Conservation (phyloP, 2,329 filamentous ascomycete genomes). For the Daldinia eschscholtzii region DNA sequence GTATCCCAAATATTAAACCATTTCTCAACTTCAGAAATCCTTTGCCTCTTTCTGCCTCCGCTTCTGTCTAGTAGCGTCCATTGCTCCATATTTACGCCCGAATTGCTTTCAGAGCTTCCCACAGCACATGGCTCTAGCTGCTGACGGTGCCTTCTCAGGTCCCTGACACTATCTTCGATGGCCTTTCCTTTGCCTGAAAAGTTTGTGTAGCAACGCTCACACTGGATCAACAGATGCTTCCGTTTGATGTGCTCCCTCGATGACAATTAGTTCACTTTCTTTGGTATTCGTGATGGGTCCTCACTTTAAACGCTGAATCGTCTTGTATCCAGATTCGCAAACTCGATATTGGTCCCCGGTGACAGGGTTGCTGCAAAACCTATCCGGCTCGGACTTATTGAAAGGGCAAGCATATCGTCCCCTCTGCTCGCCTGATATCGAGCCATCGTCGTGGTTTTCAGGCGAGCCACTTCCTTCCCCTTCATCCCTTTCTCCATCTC, state of each 20-base stretch:
- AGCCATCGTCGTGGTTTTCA: slow-evolving; percentile 22
- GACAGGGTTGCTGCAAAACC: slow-evolving; percentile 20
- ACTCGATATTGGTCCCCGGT: slow-evolving; percentile 24
- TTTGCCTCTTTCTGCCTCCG: slow-evolving; percentile 25
- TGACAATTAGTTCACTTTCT: not conserved
- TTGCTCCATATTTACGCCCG: slow-evolving; percentile 27
- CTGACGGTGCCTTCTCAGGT: slow-evolving; percentile 23
- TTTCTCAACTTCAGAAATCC: slow-evolving; percentile 28
- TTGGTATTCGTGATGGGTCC: not conserved
- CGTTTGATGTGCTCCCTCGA: slow-evolving; percentile 33
- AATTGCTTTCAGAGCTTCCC: slow-evolving; percentile 4
- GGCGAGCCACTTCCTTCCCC: slow-evolving; percentile 22
- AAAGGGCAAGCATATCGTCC: slow-evolving; percentile 29
- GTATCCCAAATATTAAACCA: slow-evolving; percentile 32
- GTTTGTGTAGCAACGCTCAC: slow-evolving; percentile 24
- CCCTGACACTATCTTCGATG: slow-evolving; percentile 15
- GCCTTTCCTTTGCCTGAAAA: slow-evolving; percentile 24
- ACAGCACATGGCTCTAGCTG: slow-evolving; percentile 19
- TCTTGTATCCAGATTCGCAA: slow-evolving; percentile 31
- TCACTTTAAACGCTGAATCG: slow-evolving; percentile 32
- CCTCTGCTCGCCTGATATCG: slow-evolving; percentile 10
- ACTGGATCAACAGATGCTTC: slow-evolving; percentile 30
- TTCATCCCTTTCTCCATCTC: slow-evolving; percentile 28
- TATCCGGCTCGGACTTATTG: slow-evolving; percentile 28
- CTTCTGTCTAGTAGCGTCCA: slow-evolving; percentile 25